These are phyloP conservation scores for Leishmania tropica DNA, from an alignment of 208 protist genomes.

Conservation along the genomic window DNA sequence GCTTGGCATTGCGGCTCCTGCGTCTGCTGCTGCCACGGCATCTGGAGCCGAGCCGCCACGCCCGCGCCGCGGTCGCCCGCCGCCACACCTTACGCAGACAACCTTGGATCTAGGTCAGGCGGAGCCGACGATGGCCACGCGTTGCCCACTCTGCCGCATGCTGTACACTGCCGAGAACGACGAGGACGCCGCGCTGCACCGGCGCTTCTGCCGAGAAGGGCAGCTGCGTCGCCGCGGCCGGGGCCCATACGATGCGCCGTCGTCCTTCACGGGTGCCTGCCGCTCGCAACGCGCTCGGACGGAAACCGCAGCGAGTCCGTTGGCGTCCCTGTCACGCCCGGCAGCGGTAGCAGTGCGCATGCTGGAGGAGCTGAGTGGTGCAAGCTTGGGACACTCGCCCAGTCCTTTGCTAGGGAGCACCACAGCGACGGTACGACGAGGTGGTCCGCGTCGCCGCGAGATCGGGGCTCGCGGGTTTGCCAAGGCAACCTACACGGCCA, in stretches of 20 bases:
- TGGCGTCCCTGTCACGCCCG: neutral
- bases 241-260: neutral
- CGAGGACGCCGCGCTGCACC: slow-evolving; percentile 60
- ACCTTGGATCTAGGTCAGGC: slow-evolving; percentile 79
- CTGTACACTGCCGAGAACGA: slow-evolving; percentile 42
- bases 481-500: neutral
- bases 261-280: neutral
- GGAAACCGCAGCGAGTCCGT: neutral
- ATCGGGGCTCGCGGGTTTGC: neutral
- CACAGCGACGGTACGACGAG: neutral
- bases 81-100: slow-evolving; percentile 42
- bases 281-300: neutral
- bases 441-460: neutral
- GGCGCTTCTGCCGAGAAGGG: slow-evolving; percentile 34
- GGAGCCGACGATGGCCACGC: slow-evolving; percentile 22
- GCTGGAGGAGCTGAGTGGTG: slow-evolving; percentile 3
- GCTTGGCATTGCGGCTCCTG: neutral
- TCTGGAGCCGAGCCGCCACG: neutral
- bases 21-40: neutral
- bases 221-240: neutral
- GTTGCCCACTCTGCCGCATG: slow-evolving; percentile 67
- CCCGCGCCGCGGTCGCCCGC: neutral
- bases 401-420: neutral
- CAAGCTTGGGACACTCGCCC: no score
- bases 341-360: slow-evolving; percentile 5